phyloP scores from a whole-genome alignment of 164 flowering plant genomes.

The Magnolia sinica region DNA sequence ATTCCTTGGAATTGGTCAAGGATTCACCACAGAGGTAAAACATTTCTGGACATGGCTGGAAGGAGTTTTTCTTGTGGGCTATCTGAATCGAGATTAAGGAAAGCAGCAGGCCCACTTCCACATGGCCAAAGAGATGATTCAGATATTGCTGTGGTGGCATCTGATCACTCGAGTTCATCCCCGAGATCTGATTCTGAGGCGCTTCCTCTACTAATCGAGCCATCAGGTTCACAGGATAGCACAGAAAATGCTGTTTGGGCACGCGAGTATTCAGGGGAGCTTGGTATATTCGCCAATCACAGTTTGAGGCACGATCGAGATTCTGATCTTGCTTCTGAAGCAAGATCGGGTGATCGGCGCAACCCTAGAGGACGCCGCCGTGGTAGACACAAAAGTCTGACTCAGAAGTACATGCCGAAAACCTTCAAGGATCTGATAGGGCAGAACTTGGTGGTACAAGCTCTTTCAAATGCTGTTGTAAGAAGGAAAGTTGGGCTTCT shows the following conservation, averaged over 20 bases:
- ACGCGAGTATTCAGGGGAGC: slow-evolving; percentile 85
- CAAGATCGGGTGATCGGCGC: slow-evolving; percentile 47
- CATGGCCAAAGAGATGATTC: slow-evolving; percentile 33
- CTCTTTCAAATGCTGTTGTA: slow-evolving; percentile 84
- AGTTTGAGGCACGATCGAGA: slow-evolving; percentile 55
- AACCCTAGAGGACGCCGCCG: slow-evolving; percentile 30
- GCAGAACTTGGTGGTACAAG: slow-evolving; percentile 81
- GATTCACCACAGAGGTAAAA: slow-evolving; percentile 85
- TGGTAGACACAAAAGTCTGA: slow-evolving; percentile 68
- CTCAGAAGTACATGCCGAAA: slow-evolving; percentile 85
- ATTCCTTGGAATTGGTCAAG: slow-evolving; percentile 99
- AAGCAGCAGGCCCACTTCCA: slow-evolving; percentile 33
- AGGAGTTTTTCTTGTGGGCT: slow-evolving; percentile 91
- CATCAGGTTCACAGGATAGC: slow-evolving; percentile 68
- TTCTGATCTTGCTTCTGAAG: slow-evolving; percentile 86
- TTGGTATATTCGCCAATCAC: slow-evolving; percentile 82
- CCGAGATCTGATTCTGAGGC: slow-evolving; percentile 69
- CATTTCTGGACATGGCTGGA: slow-evolving; percentile 88
- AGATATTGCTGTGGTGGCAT: slow-evolving; percentile 40
- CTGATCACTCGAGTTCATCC: slow-evolving; percentile 58
- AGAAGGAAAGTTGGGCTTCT: slow-evolving; percentile 72
- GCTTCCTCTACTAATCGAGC: slow-evolving; percentile 74
- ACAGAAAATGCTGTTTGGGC: slow-evolving; percentile 65
- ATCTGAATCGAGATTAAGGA: slow-evolving; percentile 69
- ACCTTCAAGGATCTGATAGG: slow-evolving; percentile 88